Conservation (phyloP, 352 stramenopile genomes). For the Globisporangium ultimum region DNA sequence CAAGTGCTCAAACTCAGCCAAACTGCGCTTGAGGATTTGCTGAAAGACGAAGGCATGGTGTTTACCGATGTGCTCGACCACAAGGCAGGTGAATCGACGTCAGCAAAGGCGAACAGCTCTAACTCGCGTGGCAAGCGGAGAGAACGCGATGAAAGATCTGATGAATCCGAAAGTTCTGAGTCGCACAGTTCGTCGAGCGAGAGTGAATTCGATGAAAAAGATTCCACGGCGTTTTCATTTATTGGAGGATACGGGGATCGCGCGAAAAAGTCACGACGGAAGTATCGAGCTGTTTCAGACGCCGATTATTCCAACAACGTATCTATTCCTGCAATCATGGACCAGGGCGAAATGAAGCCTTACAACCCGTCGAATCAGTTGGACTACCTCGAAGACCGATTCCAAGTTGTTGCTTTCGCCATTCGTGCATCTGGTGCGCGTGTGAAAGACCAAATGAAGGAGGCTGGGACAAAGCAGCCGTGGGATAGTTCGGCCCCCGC, state of each 20-base stretch:
- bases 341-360: constrained; percentile 64
- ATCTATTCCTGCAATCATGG: constrained; percentile 32
- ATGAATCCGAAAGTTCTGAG: constrained; percentile 27
- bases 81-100: constrained; percentile 10
- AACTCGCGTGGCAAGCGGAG: constrained; percentile 1
- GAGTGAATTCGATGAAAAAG: constrained; percentile 20
- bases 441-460: constrained; percentile 89
- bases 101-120: not conserved
- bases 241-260: constrained; percentile 58
- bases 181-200: constrained; percentile 12
- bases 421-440: constrained; percentile 79
- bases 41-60: constrained; percentile 67
- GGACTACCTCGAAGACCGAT: constrained; percentile 86
- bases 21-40: constrained; percentile 73
- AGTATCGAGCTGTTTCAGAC: constrained; percentile 9
- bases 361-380: constrained; percentile 84
- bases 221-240: constrained; percentile 61
- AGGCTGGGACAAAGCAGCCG: constrained; percentile 78
- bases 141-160: constrained; percentile 9
- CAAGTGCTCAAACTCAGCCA: constrained; percentile 85
- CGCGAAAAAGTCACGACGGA: constrained; percentile 20
- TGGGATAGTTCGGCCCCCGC: constrained; percentile 68
- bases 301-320: constrained; percentile 22
- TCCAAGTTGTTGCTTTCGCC: constrained; percentile 86
- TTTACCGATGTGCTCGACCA: constrained; percentile 59